Base-by-base conservation (phyloP, 2,329 filamentous ascomycete species). In the Colletotrichum siamense region DNA sequence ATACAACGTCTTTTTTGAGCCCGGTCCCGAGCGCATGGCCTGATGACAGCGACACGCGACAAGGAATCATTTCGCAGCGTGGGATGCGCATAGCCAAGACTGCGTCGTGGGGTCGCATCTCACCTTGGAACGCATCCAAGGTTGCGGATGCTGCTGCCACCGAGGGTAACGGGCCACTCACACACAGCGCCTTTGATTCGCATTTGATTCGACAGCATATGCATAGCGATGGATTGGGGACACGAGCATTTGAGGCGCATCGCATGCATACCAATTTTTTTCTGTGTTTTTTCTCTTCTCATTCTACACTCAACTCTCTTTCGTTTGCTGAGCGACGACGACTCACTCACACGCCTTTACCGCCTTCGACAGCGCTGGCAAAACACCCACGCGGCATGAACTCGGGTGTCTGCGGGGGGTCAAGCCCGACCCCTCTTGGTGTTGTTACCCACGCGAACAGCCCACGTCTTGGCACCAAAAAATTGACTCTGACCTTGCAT, bases 221-320 rank as follows among this genome's bases (percentile, higher is more conserved):
- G 76, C 76, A 78, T 78, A 78, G 76, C 76, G 76, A 78, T 30
- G 63, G 66, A 30, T 22, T 30, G 70, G 67, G 52, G 44, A 26
- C 39, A 77, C 59, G 63, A 76, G 73, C 73, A 73, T 76, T 76
- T 68, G 57, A 76, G 57, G 70, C 70, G 70, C 70, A 68, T 73
- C 39, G 64, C 70, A 76, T 49, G 26, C 28, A 44, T 74, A 10
- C 36, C 39, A 13, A n/a, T 18, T 44, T 44, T 28, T 59, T 59
- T 28, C 69, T 12, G 22, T 28, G 18, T 63, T 55, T 34, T 55
- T n/a, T 18, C 15, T n/a, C 10, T 55, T 12, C 15, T 26, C 62
- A 15, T 24, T 10, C 10, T 39, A 28, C 32, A 28, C 49, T 39
- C 36, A 30, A 57, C 72, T 49, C 16, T 36, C 26, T 34, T 32